These are phyloP conservation scores for Colletotrichum trifolii DNA, from an alignment of 2,329 filamentous ascomycete species.

Conservation along the genomic window DNA sequence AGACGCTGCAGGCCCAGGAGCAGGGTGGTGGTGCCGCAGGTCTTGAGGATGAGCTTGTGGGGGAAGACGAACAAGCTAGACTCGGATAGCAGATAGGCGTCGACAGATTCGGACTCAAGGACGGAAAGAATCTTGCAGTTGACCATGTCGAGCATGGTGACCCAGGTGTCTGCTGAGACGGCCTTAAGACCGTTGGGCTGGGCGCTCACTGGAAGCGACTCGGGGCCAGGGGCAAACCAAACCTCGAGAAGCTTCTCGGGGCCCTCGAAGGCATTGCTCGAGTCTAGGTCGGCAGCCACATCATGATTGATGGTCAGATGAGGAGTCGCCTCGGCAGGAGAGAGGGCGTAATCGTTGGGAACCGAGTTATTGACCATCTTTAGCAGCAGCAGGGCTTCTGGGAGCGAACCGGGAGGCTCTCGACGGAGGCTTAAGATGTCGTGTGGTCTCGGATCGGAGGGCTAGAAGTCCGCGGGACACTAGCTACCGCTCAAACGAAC, in stretches of 20 bases:
- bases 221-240: slow-evolving; percentile 90
- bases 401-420: slow-evolving; percentile 40
- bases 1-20: slow-evolving; percentile 90
- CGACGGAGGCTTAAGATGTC: slow-evolving; percentile 28
- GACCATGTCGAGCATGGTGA: slow-evolving; percentile 96
- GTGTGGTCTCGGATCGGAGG: slow-evolving; percentile 37
- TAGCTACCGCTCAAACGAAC: slow-evolving; percentile 98
- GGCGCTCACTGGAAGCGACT: slow-evolving; percentile 75
- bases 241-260: slow-evolving; percentile 98
- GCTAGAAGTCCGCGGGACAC: slow-evolving; percentile 82
- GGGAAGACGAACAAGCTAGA: slow-evolving; percentile 99
- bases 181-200: slow-evolving; percentile 85
- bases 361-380: slow-evolving; percentile 85
- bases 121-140: slow-evolving; percentile 98
- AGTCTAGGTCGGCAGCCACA: slow-evolving; percentile 92
- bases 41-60: slow-evolving; percentile 99
- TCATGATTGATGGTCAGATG: slow-evolving; percentile 97
- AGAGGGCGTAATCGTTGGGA: slow-evolving; percentile 83
- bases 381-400: slow-evolving; percentile 17
- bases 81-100: slow-evolving; percentile 96
- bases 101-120: slow-evolving; percentile 91
- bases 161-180: slow-evolving; percentile 87
- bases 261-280: slow-evolving; percentile 95
- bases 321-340: slow-evolving; percentile 84
- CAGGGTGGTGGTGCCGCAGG: slow-evolving; percentile 95